A percentile compares a stretch with the other conserved stretches of the same genome.
Conservation (phyloP, 495 filamentous ascomycete species). For the Xylaria longipes region DNA sequence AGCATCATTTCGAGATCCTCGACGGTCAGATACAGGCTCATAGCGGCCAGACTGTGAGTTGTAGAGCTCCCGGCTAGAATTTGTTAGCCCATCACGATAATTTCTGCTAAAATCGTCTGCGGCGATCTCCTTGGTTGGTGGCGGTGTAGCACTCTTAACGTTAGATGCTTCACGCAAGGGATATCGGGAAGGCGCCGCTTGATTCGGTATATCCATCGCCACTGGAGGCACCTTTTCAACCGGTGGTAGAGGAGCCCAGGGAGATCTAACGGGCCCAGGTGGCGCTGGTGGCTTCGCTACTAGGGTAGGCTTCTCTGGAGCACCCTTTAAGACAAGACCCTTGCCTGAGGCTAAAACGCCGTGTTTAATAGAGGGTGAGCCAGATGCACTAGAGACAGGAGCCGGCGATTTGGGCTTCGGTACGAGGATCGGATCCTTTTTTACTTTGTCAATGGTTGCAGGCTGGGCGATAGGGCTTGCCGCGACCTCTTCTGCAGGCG, state of each 20-base stretch:
- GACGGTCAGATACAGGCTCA: conserved; percentile 84
- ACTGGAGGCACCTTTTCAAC: conserved; percentile 81
- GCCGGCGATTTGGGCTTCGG: conserved; percentile 50
- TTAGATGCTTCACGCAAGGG: conserved; percentile 40
- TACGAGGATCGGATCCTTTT: conserved; percentile 26
- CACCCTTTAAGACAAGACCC: conserved; percentile 68
- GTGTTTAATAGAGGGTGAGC: conserved; percentile 49
- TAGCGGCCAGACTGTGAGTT: conserved; percentile 95
- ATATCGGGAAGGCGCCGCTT: conserved; percentile 37
- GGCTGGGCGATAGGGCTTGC: conserved; percentile 47
- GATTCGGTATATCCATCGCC: conserved; percentile 48
- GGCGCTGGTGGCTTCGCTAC: conserved; percentile 79
- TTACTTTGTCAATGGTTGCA: conserved; percentile 30
- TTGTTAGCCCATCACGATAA: conserved; percentile 71
- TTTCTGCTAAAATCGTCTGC: conserved; percentile 92
- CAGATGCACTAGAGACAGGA: conserved; percentile 40
- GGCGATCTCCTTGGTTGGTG: conserved; percentile 77
- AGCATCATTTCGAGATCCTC: conserved; percentile 71
- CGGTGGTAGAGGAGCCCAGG: conserved; percentile 86
- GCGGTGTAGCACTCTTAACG: conserved; percentile 49
- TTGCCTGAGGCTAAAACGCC: conserved; percentile 53
- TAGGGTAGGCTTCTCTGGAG: conserved; percentile 75
- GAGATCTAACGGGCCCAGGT: conserved; percentile 80
- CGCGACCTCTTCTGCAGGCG: conserved; percentile 62
- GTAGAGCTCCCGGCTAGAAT: conserved; percentile 76